Base-by-base conservation (phyloP, 2,329 filamentous ascomycete species). In the Diaporthe amygdali region DNA sequence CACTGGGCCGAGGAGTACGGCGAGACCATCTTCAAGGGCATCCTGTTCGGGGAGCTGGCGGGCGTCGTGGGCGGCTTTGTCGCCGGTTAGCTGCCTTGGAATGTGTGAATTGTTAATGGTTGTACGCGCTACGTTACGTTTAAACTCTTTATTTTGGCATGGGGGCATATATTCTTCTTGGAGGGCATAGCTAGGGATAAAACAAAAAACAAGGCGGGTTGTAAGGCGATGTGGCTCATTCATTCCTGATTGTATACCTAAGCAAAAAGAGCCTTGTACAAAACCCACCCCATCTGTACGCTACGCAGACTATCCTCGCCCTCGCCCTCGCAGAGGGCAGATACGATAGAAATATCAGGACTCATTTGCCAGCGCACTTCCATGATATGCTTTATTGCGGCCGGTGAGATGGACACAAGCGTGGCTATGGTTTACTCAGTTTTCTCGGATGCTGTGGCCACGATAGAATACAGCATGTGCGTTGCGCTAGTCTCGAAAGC, bases 1-100 rank as follows among this genome's bases (percentile, higher is more conserved):
- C 89, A 94, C 74, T 97, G 94, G 94, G 89, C 89, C n/a, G 90
- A 92, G 78, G 86, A 89, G 46, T 93, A 96, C 85, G 93, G 93
- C 3, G 94, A 96, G 83, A 87, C 85, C 12, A 89, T 96, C 37
- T 88, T 97, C 75, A 90, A 91, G 81, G 93, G 93, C 3, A 88
- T 97, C 39, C 83, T 97, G 73, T 97, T 97, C 81, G 89, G 91
- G 25, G 89, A 94, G 81, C 85, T 94, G 74, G 92, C 88, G 1
- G 92, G 89, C 2, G 82, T 86, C 66, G 89, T 93, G 20, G 88
- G 90, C 6, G 83, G 82, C 37, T 84, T 86, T 56, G 83, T 89
- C 66, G 84, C 79, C 44, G 84, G 76, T 68, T 86, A 77, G 80
- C 70, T 76, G 59, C 49, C 47, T 10, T 47, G 32, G 17, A 27